Percentiles rank a stretch among this genome's conserved stretches.
Evolutionary conservation across 2,329 filamentous ascomycete genomes (phyloP).

Genomic region (Alternaria rosae): DNA sequence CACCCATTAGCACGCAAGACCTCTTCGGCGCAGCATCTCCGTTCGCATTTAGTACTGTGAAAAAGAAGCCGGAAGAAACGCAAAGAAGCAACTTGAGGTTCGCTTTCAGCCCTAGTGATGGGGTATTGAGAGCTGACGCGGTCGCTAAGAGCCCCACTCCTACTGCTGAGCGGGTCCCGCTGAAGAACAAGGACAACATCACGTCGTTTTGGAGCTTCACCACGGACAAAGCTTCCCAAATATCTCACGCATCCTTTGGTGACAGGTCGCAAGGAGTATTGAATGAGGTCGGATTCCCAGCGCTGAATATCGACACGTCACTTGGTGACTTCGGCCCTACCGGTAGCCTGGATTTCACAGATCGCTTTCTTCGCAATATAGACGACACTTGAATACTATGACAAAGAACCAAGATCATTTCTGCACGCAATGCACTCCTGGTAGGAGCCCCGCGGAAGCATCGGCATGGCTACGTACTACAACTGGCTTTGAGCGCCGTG

Average conservation of each 20-base stretch:
- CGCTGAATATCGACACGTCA: conserved; percentile 32
- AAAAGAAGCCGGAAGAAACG: conserved; percentile 42
- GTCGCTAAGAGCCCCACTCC: conserved; percentile 31
- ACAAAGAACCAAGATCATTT: background rate
- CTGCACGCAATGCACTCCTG: background rate
- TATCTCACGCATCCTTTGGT: conserved; percentile 12
- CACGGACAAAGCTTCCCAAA: conserved; percentile 35
- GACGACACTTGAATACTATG: conserved; percentile 20
- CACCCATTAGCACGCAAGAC: conserved; percentile 53
- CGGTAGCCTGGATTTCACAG: conserved; percentile 34
- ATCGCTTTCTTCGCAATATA: conserved; percentile 36
- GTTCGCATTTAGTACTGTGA: conserved; percentile 52
- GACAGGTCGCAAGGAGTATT: conserved; percentile 12
- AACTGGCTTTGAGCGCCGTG: background rate
- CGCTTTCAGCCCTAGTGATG: conserved; percentile 25
- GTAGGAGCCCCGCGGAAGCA: conserved; percentile 1
- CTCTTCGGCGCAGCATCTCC: conserved; percentile 52
- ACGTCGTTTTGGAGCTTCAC: conserved; percentile 22
- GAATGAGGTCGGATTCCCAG: conserved; percentile 26
- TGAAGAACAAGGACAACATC: conserved; percentile 37
- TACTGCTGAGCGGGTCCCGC: conserved; percentile 30
- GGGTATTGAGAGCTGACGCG: conserved; percentile 10
- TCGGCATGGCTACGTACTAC: background rate
- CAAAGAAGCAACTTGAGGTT: conserved; percentile 34
- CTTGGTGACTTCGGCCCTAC: conserved; percentile 32